These are phyloP conservation scores for Irpex lacteus DNA, from an alignment of 1,284 basidiomycete species.

Conservation along the genomic window DNA sequence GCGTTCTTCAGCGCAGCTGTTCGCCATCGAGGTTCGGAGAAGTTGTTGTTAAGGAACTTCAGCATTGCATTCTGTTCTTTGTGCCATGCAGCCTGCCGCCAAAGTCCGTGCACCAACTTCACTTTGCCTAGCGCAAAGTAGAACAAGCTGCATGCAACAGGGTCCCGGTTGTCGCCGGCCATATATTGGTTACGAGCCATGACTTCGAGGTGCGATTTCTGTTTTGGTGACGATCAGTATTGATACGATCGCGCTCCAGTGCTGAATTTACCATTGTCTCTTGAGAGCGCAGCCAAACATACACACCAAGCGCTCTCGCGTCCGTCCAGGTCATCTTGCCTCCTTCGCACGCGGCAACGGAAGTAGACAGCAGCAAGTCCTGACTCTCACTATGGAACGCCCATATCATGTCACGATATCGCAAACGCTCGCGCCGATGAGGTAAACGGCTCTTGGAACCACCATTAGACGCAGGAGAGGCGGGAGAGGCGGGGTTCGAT, in stretches of 20 bases:
- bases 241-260: background rate
- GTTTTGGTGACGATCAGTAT: constrained; percentile 6
- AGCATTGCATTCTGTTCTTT: constrained; percentile 90
- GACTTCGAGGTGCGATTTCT: constrained; percentile 84
- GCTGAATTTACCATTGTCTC: constrained; percentile 65
- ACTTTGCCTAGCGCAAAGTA: constrained; percentile 95
- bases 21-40: constrained; percentile 82
- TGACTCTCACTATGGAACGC: constrained; percentile 94
- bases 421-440: constrained; percentile 66
- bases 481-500: constrained; percentile 43
- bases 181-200: constrained; percentile 94
- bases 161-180: constrained; percentile 82
- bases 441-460: constrained; percentile 37
- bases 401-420: constrained; percentile 93
- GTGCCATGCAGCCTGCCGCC: constrained; percentile 95
- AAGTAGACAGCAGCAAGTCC: constrained; percentile 73
- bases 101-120: constrained; percentile 90
- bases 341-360: constrained; percentile 61
- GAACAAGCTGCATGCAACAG: constrained; percentile 84
- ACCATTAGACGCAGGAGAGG: constrained; percentile 31
- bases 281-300: constrained; percentile 81
- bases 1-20: constrained; percentile 97
- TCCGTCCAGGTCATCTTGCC: constrained; percentile 88
- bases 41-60: constrained; percentile 92
- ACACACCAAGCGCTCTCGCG: constrained; percentile 82